Evolutionary conservation across 495 filamentous ascomycete genomes (phyloP).

Genomic region (Neurospora sublineolata): DNA sequence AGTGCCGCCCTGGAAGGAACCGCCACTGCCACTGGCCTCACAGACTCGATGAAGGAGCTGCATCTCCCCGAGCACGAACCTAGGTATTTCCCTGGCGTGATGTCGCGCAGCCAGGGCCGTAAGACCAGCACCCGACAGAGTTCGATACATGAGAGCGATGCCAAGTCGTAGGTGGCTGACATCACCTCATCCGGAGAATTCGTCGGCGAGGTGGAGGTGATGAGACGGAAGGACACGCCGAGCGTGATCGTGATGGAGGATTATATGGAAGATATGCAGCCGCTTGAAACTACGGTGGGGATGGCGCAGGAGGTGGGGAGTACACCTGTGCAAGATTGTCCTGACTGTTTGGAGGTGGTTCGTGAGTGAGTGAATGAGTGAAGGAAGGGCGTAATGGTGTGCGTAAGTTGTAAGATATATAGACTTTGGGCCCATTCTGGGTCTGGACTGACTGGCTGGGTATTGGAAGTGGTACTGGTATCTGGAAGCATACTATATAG

Average conservation of each 20-base stretch:
- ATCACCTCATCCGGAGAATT: background rate
- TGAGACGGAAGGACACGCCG: background rate
- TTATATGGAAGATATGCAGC: background rate
- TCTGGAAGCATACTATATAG: background rate
- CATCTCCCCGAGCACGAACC: slow-evolving; percentile 49
- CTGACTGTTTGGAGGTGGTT: background rate
- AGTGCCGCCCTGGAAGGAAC: background rate
- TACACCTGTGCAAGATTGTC: background rate
- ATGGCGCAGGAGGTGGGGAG: background rate
- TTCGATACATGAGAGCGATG: slow-evolving; percentile 30
- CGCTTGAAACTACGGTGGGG: background rate
- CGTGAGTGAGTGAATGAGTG: background rate
- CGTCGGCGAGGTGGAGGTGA: background rate
- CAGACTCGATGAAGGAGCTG: slow-evolving; percentile 14
- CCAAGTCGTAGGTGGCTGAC: background rate
- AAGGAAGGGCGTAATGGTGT: background rate
- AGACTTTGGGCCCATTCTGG: background rate
- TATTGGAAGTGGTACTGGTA: background rate
- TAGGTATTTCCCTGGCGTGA: slow-evolving; percentile 60
- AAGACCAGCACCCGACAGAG: slow-evolving; percentile 33
- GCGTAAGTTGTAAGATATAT: background rate
- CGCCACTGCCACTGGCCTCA: background rate
- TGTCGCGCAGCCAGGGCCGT: slow-evolving; percentile 44
- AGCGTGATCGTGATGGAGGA: background rate
- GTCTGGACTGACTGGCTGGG: background rate